phyloP scores from a whole-genome alignment of 2,329 filamentous ascomycete genomes.

The Emergomyces orientalis region DNA sequence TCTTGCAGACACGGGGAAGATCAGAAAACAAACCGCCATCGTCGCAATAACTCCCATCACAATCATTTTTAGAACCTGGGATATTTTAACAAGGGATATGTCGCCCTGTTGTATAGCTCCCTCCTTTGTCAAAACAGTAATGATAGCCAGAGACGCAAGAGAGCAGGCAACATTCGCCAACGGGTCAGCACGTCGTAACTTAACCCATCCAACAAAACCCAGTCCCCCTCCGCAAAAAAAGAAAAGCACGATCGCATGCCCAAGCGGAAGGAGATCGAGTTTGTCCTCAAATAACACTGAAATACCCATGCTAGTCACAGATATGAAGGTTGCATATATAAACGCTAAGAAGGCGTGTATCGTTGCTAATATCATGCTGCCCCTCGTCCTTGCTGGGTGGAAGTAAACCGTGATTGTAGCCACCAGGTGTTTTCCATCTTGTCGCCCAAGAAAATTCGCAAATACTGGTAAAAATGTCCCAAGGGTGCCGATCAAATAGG shows the following conservation, averaged over 20 bases:
- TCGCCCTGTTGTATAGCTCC: conserved; percentile 73
- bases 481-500: conserved; percentile 77
- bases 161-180: conserved; percentile 79
- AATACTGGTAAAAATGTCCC: conserved; percentile 72
- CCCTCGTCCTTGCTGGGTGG: conserved; percentile 74
- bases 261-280: conserved; percentile 57
- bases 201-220: conserved; percentile 80
- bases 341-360: conserved; percentile 70
- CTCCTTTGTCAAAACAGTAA: conserved; percentile 85
- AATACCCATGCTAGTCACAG: conserved; percentile 78
- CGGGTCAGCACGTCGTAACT: conserved; percentile 67
- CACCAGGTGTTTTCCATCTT: conserved; percentile 89
- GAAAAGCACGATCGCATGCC: conserved; percentile 68
- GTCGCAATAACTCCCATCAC: conserved; percentile 65
- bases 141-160: conserved; percentile 76
- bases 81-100: conserved; percentile 71
- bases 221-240: conserved; percentile 79
- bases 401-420: conserved; percentile 94
- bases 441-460: conserved; percentile 63
- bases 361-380: conserved; percentile 81
- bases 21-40: conserved; percentile 62
- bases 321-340: conserved; percentile 65
- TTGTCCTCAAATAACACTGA: conserved; percentile 66
- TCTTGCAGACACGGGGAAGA: conserved; percentile 72
- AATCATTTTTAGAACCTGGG: conserved; percentile 74